phyloP scores from a whole-genome alignment of 1,284 basidiomycete species.

The Pseudozyma thailandica region DNA sequence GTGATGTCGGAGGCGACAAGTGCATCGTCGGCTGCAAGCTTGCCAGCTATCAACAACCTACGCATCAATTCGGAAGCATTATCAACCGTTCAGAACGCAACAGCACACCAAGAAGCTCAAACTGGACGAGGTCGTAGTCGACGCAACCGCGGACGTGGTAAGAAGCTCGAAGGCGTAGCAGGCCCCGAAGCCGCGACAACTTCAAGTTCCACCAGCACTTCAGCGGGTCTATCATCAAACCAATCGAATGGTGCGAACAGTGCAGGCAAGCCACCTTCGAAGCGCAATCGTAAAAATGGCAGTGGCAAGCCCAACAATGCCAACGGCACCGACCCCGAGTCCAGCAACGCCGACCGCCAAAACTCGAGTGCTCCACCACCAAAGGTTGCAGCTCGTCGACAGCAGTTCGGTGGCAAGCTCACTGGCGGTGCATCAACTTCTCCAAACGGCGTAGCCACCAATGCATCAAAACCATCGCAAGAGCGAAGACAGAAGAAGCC shows the following conservation, averaged over 20 bases:
- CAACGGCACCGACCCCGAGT: conserved; percentile 3
- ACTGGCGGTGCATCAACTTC: conserved; percentile 18
- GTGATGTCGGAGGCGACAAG: conserved; percentile 21
- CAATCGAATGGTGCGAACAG: background rate
- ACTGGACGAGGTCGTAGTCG: conserved; percentile 18
- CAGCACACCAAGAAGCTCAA: conserved; percentile 2
- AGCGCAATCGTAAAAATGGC: conserved; percentile 6
- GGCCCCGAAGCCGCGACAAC: background rate
- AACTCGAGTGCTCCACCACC: conserved; percentile 8
- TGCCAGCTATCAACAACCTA: conserved; percentile 21
- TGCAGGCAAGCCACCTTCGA: conserved; percentile 1
- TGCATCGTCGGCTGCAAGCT: conserved; percentile 13
- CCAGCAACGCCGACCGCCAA: background rate
- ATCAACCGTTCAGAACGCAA: conserved; percentile 4
- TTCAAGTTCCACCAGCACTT: background rate
- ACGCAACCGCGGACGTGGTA: conserved; percentile 21
- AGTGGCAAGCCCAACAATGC: conserved; percentile 11
- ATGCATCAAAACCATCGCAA: conserved; percentile 10
- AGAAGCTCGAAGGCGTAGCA: conserved; percentile 8
- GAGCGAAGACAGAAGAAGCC: conserved; percentile 31
- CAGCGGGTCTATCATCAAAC: background rate
- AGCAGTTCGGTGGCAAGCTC: conserved; percentile 55
- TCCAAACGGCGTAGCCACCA: background rate
- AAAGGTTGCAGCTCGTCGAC: conserved; percentile 23
- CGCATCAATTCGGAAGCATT: conserved; percentile 12